phyloP scores from a whole-genome alignment of 306 rosid genomes.

The Dalbergia cultrata region DNA sequence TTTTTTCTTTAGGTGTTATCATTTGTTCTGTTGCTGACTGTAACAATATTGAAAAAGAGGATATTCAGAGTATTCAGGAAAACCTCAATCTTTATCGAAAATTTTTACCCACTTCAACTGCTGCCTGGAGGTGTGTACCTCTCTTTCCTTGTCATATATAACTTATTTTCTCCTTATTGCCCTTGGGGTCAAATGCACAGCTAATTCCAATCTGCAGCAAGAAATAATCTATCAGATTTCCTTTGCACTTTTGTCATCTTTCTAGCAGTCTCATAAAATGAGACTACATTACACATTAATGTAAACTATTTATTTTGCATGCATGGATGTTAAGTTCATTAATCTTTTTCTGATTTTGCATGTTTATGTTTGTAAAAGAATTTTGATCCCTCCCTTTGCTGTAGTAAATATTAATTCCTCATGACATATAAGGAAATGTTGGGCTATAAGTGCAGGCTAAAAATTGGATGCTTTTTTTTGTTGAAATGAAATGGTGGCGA shows the following conservation, averaged over 20 bases:
- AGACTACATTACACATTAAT: background rate
- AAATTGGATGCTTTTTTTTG: constrained; percentile 1
- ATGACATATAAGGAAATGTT: background rate
- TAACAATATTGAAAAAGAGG: constrained; percentile 44
- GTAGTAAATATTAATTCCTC: background rate
- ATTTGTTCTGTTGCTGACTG: constrained; percentile 33
- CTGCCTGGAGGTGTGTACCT: constrained; percentile 74
- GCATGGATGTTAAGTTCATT: background rate
- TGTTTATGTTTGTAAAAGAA: background rate
- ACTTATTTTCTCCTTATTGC: background rate
- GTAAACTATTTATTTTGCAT: constrained; percentile 14
- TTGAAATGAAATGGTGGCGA: background rate
- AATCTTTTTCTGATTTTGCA: background rate
- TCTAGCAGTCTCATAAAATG: background rate
- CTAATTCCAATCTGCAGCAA: constrained; percentile 16
- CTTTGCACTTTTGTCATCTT: constrained; percentile 16
- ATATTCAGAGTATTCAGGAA: constrained; percentile 35
- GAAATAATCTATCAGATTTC: constrained; percentile 9
- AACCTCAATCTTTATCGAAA: constrained; percentile 22
- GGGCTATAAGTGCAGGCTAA: background rate
- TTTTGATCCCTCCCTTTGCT: background rate
- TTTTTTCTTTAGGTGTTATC: constrained; percentile 46
- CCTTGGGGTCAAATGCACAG: constrained; percentile 20
- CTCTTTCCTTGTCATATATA: constrained; percentile 38
- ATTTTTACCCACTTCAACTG: constrained; percentile 56